These are phyloP conservation scores for Solanum sparsipilum DNA, from an alignment of 257 asterid genomes.

Conservation along the genomic window DNA sequence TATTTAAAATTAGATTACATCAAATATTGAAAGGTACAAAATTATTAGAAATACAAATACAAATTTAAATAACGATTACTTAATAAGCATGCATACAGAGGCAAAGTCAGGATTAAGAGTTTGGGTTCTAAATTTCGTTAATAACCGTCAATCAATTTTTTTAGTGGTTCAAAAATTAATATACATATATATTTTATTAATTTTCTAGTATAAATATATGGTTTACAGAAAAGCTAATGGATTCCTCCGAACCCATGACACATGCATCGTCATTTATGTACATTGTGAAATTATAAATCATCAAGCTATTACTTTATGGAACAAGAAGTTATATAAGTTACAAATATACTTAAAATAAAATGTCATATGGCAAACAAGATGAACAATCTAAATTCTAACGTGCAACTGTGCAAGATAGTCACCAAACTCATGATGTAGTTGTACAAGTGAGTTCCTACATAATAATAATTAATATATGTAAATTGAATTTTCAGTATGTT, in stretches of 20 bases:
- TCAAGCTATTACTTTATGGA: not conserved
- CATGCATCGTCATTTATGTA: not conserved
- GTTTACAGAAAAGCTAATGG: too few relatives aligned
- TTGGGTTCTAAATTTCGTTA: too few relatives aligned
- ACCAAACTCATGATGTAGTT: not conserved
- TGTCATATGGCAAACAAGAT: not conserved
- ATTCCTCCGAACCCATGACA: too few relatives aligned
- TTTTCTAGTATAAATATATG: too few relatives aligned
- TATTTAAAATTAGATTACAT: not conserved
- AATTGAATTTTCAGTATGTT: not conserved
- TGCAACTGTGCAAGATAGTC: not conserved
- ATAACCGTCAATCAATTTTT: too few relatives aligned
- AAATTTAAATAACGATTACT: not conserved
- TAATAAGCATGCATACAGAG: not conserved
- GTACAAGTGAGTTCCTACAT: not conserved
- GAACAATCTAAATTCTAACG: not conserved
- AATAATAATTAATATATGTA: not conserved
- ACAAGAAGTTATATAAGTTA: not conserved
- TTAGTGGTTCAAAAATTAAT: too few relatives aligned
- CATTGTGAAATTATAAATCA: not conserved
- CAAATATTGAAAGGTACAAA: not conserved
- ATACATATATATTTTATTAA: too few relatives aligned
- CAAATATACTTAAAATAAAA: not conserved
- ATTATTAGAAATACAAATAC: not conserved
- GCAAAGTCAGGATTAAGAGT: too few relatives aligned